A percentile compares a stretch with the other conserved stretches of the same genome.
Evolutionary conservation across 2,329 filamentous ascomycete species (phyloP).

Genomic region (Myrmaecium sp.): DNA sequence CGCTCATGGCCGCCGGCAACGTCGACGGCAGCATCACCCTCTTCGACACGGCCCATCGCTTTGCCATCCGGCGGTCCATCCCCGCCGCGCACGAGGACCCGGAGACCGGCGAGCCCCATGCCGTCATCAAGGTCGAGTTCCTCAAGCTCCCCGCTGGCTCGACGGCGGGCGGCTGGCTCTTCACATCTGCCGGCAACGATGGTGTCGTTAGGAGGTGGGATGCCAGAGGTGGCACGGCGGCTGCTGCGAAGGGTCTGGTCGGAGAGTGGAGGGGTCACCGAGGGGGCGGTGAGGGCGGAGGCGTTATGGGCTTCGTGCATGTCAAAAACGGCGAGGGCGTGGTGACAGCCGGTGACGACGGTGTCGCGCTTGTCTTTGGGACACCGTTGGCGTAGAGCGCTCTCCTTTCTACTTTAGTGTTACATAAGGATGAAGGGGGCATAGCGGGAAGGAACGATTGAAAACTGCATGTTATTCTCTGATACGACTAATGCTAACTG

Average conservation of each 20-base stretch:
- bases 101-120: constrained; percentile 49
- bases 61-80: constrained; percentile 72
- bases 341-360: constrained; percentile 83
- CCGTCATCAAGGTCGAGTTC: constrained; percentile 88
- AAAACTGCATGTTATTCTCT: no score
- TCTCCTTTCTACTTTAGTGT: neutral
- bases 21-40: constrained; percentile 60
- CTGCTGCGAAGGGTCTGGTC: constrained; percentile 51
- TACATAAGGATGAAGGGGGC: no score
- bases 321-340: constrained; percentile 54
- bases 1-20: constrained; percentile 43
- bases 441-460: no score
- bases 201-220: constrained; percentile 87
- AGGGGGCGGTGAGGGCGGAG: constrained; percentile 70
- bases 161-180: constrained; percentile 38
- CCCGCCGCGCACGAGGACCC: constrained; percentile 55
- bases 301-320: constrained; percentile 83
- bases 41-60: constrained; percentile 73
- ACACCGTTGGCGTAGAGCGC: constrained; percentile 5
- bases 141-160: constrained; percentile 29
- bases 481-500: no score
- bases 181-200: constrained; percentile 85
- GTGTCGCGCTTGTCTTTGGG: constrained; percentile 50
- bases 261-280: constrained; percentile 86
- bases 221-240: constrained; percentile 47